Conservation (phyloP, 1,139 yeast genomes). For the Arxiozyma slooffiae region DNA sequence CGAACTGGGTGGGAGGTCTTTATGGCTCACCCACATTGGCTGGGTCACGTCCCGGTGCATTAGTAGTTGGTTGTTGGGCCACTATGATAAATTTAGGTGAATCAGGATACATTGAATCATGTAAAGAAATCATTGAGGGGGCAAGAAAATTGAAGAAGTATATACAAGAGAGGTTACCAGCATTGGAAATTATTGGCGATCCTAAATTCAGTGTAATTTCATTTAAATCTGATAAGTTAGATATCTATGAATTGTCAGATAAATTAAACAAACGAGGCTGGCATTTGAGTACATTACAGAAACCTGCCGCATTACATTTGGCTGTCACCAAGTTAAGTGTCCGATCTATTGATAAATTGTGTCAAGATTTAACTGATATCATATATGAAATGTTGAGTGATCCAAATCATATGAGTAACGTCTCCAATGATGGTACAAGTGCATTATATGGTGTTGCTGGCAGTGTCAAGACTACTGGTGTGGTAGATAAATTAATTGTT, state of each 20-base stretch:
- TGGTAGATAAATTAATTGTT: constrained; percentile 70
- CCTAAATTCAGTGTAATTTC: constrained; percentile 78
- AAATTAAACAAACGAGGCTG: constrained; percentile 60
- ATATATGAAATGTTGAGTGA: constrained; percentile 39
- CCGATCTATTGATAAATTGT: constrained; percentile 51
- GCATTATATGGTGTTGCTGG: constrained; percentile 95
- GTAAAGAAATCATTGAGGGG: constrained; percentile 57
- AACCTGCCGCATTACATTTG: constrained; percentile 83
- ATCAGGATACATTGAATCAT: constrained; percentile 61
- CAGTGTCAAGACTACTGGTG: constrained; percentile 68
- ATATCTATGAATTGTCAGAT: constrained; percentile 73
- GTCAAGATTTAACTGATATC: constrained; percentile 43
- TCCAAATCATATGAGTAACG: constrained; percentile 14
- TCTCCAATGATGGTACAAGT: constrained; percentile 51
- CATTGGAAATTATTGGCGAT: constrained; percentile 66
- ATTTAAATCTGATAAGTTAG: constrained; percentile 49
- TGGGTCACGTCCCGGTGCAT: constrained; percentile 94
- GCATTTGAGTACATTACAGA: constrained; percentile 82
- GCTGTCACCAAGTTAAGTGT: constrained; percentile 73
- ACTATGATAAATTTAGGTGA: constrained; percentile 73
- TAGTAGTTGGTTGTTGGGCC: constrained; percentile 97
- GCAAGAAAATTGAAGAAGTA: constrained; percentile 49
- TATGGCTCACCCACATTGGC: constrained; percentile 96
- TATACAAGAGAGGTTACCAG: constrained; percentile 40
- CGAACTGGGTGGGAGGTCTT: constrained; percentile 91